A percentile compares a stretch with the other conserved stretches of the same genome.
Evolutionary conservation across 768 basidiomycete species (phyloP).

Genomic region (Lactarius sanguifluus): DNA sequence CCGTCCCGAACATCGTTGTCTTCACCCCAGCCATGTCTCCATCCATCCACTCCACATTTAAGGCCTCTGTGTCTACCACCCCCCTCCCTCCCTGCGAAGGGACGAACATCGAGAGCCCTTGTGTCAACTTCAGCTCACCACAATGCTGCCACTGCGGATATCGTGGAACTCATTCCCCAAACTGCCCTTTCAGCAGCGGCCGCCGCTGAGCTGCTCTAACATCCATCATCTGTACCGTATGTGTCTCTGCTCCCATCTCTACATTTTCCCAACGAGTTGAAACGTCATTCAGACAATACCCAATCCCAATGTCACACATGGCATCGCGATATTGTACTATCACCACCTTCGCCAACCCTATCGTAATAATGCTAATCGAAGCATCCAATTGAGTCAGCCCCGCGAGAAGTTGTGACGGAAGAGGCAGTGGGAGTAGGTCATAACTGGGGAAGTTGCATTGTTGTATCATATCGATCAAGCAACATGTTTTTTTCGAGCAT

Average conservation of each 20-base stretch:
- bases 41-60: slow-evolving; percentile 28
- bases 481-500: slow-evolving; percentile 15
- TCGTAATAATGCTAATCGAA: slow-evolving; percentile 22
- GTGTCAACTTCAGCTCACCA: slow-evolving; percentile 53
- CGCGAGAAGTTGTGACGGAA: slow-evolving; percentile 2
- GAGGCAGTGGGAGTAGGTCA: neutral
- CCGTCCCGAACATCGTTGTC: neutral
- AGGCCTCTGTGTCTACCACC: slow-evolving; percentile 2
- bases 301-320: slow-evolving; percentile 15
- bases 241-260: neutral
- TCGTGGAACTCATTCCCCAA: slow-evolving; percentile 53
- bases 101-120: slow-evolving; percentile 33
- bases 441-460: slow-evolving; percentile 8
- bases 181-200: slow-evolving; percentile 54
- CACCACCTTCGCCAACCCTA: slow-evolving; percentile 8
- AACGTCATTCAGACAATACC: neutral
- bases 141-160: slow-evolving; percentile 73
- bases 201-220: slow-evolving; percentile 35
- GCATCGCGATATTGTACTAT: slow-evolving; percentile 29
- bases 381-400: slow-evolving; percentile 8
- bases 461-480: slow-evolving; percentile 25
- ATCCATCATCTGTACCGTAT: neutral
- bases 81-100: slow-evolving; percentile 27
- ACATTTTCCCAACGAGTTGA: neutral
- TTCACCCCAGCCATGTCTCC: slow-evolving; percentile 21